phyloP scores from a whole-genome alignment of 225 moss, liverwort and hornwort species.

The Takakia lepidozioides region DNA sequence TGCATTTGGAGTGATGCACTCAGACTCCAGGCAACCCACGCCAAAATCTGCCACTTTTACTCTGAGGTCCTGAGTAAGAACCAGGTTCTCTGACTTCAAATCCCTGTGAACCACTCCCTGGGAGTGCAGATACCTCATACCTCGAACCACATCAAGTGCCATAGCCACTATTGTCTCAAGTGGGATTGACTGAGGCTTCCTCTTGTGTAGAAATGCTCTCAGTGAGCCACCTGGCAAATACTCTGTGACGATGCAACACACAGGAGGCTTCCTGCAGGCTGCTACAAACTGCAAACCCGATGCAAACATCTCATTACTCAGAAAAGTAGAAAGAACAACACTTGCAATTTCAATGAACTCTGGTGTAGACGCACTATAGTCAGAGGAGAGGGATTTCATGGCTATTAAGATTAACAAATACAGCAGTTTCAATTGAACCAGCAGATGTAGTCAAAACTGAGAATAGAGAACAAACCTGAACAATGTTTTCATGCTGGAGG shows the following conservation, averaged over 20 bases:
- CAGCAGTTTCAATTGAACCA: too few relatives aligned
- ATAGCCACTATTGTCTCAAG: constrained; percentile 41
- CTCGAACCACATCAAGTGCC: constrained; percentile 66
- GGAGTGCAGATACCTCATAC: constrained; percentile 86
- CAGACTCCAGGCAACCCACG: constrained; percentile 68
- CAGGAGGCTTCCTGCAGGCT: constrained; percentile 60
- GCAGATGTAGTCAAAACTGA: too few relatives aligned
- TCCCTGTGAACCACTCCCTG: constrained; percentile 83
- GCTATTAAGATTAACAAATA: too few relatives aligned
- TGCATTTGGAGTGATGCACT: constrained; percentile 50
- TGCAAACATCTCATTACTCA: constrained; percentile 1
- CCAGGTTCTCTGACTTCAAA: constrained; percentile 73
- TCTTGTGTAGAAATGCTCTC: constrained; percentile 58
- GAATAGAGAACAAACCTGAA: constrained; percentile 48
- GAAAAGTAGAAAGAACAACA: too few relatives aligned
- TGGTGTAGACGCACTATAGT: too few relatives aligned
- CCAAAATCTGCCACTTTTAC: constrained; percentile 86
- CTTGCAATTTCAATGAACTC: too few relatives aligned
- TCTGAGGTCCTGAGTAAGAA: constrained; percentile 42
- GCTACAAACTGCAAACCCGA: constrained; percentile 51
- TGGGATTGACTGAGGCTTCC: constrained; percentile 24
- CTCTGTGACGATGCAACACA: constrained; percentile 72
- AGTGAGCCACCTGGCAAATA: constrained; percentile 69
- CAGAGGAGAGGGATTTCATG: too few relatives aligned
- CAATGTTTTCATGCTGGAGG: constrained; percentile 67